Base-by-base conservation (phyloP, 2,329 filamentous ascomycete species). In the Microdochium trichocladiopsis region DNA sequence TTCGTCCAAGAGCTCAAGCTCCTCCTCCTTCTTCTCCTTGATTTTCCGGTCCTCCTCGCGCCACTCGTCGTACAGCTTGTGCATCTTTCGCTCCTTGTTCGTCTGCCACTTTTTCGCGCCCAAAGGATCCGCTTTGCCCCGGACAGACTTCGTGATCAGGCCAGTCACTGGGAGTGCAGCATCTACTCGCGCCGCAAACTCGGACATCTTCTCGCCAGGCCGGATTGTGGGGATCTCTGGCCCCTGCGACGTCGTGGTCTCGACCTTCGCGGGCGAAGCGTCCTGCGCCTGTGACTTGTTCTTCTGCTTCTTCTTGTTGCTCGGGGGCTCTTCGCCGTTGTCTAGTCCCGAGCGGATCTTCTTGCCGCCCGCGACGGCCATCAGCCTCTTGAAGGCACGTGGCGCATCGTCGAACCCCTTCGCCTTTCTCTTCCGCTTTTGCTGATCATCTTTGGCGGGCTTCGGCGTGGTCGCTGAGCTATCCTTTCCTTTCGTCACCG, bases 111-210 rank as follows among this genome's bases (percentile, higher is more conserved):
- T 78, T 64, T 90, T 87, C 9, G 86, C 63, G 0, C 87, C 83
- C 31, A 80, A 69, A 6, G 83, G 78, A 54, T 86, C 84, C 57
- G 82, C 85, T 50, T 81, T 83, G 41, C 76, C 72, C 58, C 77
- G 83, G 9, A 77, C 69, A 0, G 77, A 79, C 61, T 85, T 87
- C 57, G 77, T 83, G 52, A 82, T 75, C 9, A 96, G 75, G 0
- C 86, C 85, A 8, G 83, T 74, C 0, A 99, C 72, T 0, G 93
- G 93, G 6, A 97, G 75, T 0, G 89, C 84, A 49, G 89, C 87
- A 64, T 97, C 87, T 6, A 99, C 94, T 25, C 92, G 84, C 11
- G 85, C 82, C 8, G 84, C 75, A 65, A 95, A 99, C 50, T 95
- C 88, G 4, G 86, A 83, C 63, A 97, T 74, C 50, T 83, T 82